Base-by-base conservation (phyloP, 1,284 basidiomycete genomes). In the Malassezia furfur region DNA sequence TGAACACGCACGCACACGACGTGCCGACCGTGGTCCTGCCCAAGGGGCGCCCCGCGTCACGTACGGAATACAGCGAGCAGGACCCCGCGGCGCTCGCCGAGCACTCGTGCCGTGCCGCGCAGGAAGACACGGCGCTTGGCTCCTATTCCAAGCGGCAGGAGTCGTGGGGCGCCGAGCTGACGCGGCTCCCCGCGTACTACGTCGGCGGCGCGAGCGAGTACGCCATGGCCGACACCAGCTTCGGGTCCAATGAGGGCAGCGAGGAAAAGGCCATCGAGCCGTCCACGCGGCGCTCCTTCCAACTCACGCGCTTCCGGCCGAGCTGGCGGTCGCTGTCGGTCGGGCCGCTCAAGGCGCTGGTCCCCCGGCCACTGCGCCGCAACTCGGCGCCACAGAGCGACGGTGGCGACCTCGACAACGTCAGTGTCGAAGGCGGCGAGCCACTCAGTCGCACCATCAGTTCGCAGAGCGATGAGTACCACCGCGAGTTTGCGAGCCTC, bases 391-490 rank as follows among this genome's bases (percentile, higher is more conserved):
- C 44, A 1, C 15, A 46, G 9, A n/a, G 15, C 6, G 22, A 31
- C 7, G 44, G 2, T 19, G 44, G 30, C 17, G 40, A 43, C 11
- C 19, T 32, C 10, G 36, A 37, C 39, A 48, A 40, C 34, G 21
- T 48, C 25, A 47, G 52, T 28, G 39, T 54, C 6, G 47, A 55
- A 5, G 9, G 22, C 2, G 37, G 39, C 14, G 39, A 49, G 22
- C 5, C 47, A 4, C 14, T 44, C 15, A 34, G 36, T 9, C 22
- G 28, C 19, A 32, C 37, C 3, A 28, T 37, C 9, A 22, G 31
- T 12, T 21, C 14, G 5, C 35, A 31, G 9, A 46, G 48, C 36
- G 54, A 56, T 14, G 53, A 55, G 10, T 50, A 56, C 39, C 41
- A 35, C 37, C 25, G 17, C 11, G 54, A 56, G 30, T 56, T 47